Conservation (phyloP, 345 rosid species). For the Aegle marmelos region DNA sequence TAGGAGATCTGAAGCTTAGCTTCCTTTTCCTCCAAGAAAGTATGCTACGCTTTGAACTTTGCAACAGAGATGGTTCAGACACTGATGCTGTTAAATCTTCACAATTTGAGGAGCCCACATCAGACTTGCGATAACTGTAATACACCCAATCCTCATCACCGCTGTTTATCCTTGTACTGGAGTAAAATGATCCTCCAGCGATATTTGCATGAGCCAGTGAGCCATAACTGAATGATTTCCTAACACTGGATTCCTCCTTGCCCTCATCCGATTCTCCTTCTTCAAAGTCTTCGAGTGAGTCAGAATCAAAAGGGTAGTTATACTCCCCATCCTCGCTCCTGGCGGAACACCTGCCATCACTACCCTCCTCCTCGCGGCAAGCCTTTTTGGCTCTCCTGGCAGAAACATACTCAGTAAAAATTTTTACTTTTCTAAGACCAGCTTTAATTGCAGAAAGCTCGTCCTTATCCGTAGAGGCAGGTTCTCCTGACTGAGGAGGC, state of each 20-base stretch:
- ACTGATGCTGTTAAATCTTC: slow-evolving; percentile 41
- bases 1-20: slow-evolving; percentile 80
- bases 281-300: slow-evolving; percentile 76
- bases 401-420: slow-evolving; percentile 71
- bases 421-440: slow-evolving; percentile 81
- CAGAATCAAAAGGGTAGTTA: slow-evolving; percentile 75
- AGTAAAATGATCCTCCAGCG: slow-evolving; percentile 66
- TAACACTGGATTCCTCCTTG: slow-evolving; percentile 39
- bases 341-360: slow-evolving; percentile 64
- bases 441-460: slow-evolving; percentile 85
- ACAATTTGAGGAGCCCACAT: slow-evolving; percentile 45
- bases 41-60: slow-evolving; percentile 58
- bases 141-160: slow-evolving; percentile 81
- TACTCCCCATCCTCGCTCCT: slow-evolving; percentile 75
- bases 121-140: slow-evolving; percentile 70
- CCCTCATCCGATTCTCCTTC: slow-evolving; percentile 79
- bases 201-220: slow-evolving; percentile 75
- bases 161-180: slow-evolving; percentile 39
- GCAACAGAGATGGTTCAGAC: slow-evolving; percentile 49
- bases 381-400: slow-evolving; percentile 60
- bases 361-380: slow-evolving; percentile 60
- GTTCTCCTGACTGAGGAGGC: slow-evolving; percentile 51
- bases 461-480: slow-evolving; percentile 48
- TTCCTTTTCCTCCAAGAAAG: slow-evolving; percentile 93
- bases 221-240: slow-evolving; percentile 81